Evolutionary conservation across 75 land plant species (phyloP).

Genomic region (Pinus taeda): DNA sequence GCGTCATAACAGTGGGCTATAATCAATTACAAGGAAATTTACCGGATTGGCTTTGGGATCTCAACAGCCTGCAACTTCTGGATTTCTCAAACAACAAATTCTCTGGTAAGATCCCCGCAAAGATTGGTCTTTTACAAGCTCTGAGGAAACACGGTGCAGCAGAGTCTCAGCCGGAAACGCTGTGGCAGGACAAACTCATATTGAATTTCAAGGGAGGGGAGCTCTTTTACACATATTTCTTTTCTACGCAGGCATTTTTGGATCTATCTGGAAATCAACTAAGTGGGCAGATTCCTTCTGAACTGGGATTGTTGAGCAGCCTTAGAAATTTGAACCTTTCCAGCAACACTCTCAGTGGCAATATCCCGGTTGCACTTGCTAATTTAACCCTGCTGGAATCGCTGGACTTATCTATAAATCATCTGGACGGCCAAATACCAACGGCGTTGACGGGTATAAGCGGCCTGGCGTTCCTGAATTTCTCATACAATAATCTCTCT

Average conservation of each 20-base stretch:
- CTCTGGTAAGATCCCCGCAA: slow-evolving; percentile 16
- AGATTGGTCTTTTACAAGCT: slow-evolving; percentile 10
- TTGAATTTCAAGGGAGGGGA: too few species aligned
- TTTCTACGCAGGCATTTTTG: too few species aligned
- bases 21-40: too few species aligned
- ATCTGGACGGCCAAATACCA: slow-evolving; percentile 4
- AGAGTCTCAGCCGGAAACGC: too few species aligned
- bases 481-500: slow-evolving; percentile 6
- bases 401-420: slow-evolving; percentile 8
- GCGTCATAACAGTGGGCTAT: too few species aligned
- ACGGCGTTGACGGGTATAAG: background rate
- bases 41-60: too few species aligned
- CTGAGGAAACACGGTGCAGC: background rate
- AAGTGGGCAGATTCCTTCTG: background rate
- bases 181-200: too few species aligned
- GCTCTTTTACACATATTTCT: too few species aligned
- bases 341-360: slow-evolving; percentile 4
- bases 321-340: slow-evolving; percentile 9
- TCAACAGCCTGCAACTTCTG: too few species aligned
- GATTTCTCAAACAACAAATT: slow-evolving; percentile 2
- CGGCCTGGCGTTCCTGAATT: background rate
- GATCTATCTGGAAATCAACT: slow-evolving; percentile 10
- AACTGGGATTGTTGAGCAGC: background rate
- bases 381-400: background rate
- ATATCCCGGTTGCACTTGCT: background rate